phyloP scores from a whole-genome alignment of 2,329 filamentous ascomycete species.

The Beauveria varroae region DNA sequence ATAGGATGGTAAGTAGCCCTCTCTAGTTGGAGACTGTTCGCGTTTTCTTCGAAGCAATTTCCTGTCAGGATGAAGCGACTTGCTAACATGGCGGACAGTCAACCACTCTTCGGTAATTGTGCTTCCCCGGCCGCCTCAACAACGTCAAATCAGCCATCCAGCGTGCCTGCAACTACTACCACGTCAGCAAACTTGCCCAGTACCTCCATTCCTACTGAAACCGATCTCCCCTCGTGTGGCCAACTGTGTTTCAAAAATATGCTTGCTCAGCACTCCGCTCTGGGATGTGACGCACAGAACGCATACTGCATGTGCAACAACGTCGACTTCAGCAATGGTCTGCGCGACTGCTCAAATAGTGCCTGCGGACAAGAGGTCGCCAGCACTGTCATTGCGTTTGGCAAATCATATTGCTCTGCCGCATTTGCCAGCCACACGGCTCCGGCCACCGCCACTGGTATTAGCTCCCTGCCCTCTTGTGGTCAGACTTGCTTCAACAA shows the following conservation, averaged over 20 bases:
- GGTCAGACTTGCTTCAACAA: background rate
- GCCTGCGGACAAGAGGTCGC: conserved; percentile 7
- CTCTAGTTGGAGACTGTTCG: background rate
- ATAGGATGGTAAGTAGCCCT: background rate
- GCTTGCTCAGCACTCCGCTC: conserved; percentile 6
- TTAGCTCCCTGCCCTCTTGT: background rate
- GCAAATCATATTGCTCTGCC: conserved; percentile 5
- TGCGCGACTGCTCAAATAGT: conserved; percentile 14
- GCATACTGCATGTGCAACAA: conserved; percentile 12
- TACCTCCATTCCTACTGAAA: background rate
- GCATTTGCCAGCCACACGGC: background rate
- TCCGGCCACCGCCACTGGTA: background rate
- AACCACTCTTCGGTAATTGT: background rate
- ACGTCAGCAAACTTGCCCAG: background rate
- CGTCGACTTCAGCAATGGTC: conserved; percentile 13
- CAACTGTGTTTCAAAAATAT: background rate
- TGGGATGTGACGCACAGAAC: conserved; percentile 10
- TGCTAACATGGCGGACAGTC: background rate
- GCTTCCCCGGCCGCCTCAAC: background rate
- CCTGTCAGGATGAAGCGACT: too few relatives aligned
- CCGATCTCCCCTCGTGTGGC: background rate
- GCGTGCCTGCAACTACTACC: background rate
- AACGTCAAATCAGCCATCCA: background rate
- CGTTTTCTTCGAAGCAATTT: background rate
- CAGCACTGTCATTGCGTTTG: conserved; percentile 13